Base-by-base conservation (phyloP, 2,329 filamentous ascomycete species). In the Ascochyta fabae region DNA sequence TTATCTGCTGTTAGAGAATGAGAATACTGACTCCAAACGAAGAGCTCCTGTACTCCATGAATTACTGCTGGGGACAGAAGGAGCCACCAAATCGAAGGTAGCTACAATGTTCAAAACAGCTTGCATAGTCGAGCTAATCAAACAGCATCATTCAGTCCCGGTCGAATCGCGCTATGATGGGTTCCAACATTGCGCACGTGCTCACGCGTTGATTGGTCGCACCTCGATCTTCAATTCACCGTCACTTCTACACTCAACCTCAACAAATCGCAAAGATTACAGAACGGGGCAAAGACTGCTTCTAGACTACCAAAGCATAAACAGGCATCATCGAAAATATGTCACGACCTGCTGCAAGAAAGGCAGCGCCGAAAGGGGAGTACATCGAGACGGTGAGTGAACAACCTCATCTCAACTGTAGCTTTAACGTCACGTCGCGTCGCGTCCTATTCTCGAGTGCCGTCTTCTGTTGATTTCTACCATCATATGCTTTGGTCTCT, bases 361-460 rank as follows among this genome's bases (percentile, higher is more conserved):
- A 74, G 61, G 61, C 67, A 8, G 82, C 87, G 46, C 83, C 85
- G 9, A 96, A 92, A 78, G 91, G 91, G 77, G 93, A 97, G 77
- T 98, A 97, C 75, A 97, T 99, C 60, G 94, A 97, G 79, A 99
- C 95, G 49, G 93, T 96, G 34, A 54, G 58, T 23, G 8, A 47
- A 3, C 13, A 42, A 13, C 45, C 27, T 23, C 23, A n/a, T 19
- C 19, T 15, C 12, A 23, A 19, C 6, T 6, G 3, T 10, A 22
- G 27, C 41, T 39, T 43, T 2, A 23, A 23, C 29, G 7, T 16
- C 44, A 34, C n/a, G 15, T 16, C 15, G 33, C 7, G 7, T 35
- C 33, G 6, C 15, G 8, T 16, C 6, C n/a, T 7, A 7, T 35
- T 16, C n/a, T 16, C 12, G n/a, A 9, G 7, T 8, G n/a, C 2